phyloP scores from a whole-genome alignment of 2,329 filamentous ascomycete species.

The Colletotrichum ledebouriae region DNA sequence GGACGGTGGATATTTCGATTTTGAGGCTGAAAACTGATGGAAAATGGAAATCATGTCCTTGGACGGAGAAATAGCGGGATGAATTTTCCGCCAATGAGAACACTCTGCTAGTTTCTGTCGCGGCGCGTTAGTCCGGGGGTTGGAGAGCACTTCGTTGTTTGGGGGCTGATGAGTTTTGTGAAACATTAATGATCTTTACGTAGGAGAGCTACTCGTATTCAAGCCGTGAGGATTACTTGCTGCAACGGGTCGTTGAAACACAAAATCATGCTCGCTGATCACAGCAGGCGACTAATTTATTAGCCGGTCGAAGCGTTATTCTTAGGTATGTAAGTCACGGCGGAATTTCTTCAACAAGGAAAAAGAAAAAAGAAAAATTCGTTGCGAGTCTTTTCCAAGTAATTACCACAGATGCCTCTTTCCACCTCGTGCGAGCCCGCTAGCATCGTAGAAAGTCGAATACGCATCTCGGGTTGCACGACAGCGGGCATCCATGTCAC shows the following conservation, averaged over 20 bases:
- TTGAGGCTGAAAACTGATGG: conserved; percentile 19
- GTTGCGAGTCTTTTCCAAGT: too few species aligned
- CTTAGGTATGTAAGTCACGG: background rate
- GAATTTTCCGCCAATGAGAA: conserved; percentile 38
- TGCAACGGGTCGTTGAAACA: conserved; percentile 4
- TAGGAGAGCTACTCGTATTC: background rate
- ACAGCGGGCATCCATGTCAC: conserved; percentile 22
- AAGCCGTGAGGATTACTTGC: background rate
- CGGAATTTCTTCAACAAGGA: too few species aligned
- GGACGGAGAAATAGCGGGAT: conserved; percentile 32
- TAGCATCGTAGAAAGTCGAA: background rate
- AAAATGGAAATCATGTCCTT: conserved; percentile 19
- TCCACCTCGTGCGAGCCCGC: background rate
- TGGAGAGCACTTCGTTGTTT: too few species aligned
- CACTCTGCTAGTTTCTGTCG: background rate
- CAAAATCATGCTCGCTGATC: background rate
- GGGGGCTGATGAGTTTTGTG: too few species aligned
- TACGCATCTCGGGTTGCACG: conserved; percentile 6
- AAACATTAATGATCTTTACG: conserved; percentile 2
- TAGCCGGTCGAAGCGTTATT: conserved; percentile 7
- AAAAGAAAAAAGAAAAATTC: too few species aligned
- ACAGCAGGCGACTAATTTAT: background rate
- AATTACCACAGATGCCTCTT: background rate
- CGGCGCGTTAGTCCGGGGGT: conserved; percentile 10
- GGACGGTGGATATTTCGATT: background rate